Evolutionary conservation across 2,329 filamentous ascomycete genomes (phyloP).

Genomic region (Ascomycota sp.): DNA sequence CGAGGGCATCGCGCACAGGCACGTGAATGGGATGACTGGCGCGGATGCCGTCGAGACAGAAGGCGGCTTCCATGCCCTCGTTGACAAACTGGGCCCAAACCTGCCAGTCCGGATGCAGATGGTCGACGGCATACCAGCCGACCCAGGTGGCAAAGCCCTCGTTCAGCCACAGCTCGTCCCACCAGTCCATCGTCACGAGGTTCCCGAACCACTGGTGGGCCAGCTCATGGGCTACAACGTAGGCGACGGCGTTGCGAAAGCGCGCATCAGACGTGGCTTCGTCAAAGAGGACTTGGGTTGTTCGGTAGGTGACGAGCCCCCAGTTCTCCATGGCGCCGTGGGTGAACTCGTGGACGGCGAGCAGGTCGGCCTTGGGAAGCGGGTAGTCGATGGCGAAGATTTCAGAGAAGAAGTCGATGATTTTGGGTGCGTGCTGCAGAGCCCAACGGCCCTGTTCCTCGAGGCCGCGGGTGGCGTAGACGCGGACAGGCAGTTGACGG

Average conservation of each 20-base stretch:
- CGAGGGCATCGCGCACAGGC: constrained; percentile 74
- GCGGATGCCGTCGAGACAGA: constrained; percentile 70
- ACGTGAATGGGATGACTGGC: constrained; percentile 94
- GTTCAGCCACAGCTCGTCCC: constrained; percentile 82
- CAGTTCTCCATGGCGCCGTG: constrained; percentile 85
- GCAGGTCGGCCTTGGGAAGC: constrained; percentile 71
- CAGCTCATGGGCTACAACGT: constrained; percentile 93
- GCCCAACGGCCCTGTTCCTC: constrained; percentile 82
- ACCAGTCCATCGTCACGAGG: constrained; percentile 92
- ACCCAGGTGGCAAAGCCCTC: constrained; percentile 98
- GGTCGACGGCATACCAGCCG: constrained; percentile 77
- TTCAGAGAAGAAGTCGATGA: constrained; percentile 92
- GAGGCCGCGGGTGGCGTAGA: constrained; percentile 87
- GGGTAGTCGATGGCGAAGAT: constrained; percentile 86
- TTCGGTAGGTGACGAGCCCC: constrained; percentile 88
- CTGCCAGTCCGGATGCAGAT: constrained; percentile 90
- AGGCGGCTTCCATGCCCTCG: constrained; percentile 81
- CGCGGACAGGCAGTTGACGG: constrained; percentile 72
- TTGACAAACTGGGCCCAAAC: constrained; percentile 95
- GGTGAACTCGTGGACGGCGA: constrained; percentile 83
- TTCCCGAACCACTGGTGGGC: constrained; percentile 95
- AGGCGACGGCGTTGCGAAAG: constrained; percentile 84
- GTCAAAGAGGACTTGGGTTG: constrained; percentile 89
- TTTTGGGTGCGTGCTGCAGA: constrained; percentile 72
- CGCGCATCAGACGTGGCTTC: constrained; percentile 72